Conservation (phyloP, 2,329 filamentous ascomycete species). For the Phyllosticta citriasiana region DNA sequence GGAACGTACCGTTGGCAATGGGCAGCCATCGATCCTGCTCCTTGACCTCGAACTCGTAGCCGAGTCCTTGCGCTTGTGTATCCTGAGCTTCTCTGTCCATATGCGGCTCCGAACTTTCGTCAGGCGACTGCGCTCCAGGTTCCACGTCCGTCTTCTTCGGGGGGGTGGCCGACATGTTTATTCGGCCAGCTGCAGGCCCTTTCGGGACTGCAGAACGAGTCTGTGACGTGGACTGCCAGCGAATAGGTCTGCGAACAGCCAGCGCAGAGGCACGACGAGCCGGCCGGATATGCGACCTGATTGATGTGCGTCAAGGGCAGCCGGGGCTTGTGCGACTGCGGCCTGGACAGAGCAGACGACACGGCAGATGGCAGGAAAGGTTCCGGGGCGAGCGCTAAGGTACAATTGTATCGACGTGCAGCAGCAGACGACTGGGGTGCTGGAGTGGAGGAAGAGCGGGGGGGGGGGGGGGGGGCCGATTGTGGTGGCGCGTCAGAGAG, state of each 20-base stretch:
- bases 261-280: constrained; percentile 9
- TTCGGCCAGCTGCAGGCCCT: constrained; percentile 49
- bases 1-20: constrained; percentile 97
- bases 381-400: constrained; percentile 10
- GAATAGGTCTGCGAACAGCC: constrained; percentile 11
- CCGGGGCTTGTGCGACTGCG: constrained; percentile 11
- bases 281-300: constrained; percentile 25
- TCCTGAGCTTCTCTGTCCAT: constrained; percentile 78
- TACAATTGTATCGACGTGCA: constrained; percentile 10
- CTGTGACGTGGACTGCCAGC: constrained; percentile 18
- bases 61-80: constrained; percentile 64
- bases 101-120: constrained; percentile 71
- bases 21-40: constrained; percentile 99
- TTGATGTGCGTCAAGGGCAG: constrained; percentile 11
- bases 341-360: constrained; percentile 5
- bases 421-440: constrained; percentile 6
- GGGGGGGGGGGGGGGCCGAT: not conserved
- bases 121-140: constrained; percentile 82
- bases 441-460: not conserved
- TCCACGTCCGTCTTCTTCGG: constrained; percentile 83
- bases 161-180: constrained; percentile 90
- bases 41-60: constrained; percentile 96
- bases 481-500: constrained; percentile 5
- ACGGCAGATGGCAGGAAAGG: constrained; percentile 9
- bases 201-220: constrained; percentile 28